Evolutionary conservation across 495 filamentous ascomycete species (phyloP), one percentile per base, ranked within the genome.

Genomic region (Neurospora sp.): DNA sequence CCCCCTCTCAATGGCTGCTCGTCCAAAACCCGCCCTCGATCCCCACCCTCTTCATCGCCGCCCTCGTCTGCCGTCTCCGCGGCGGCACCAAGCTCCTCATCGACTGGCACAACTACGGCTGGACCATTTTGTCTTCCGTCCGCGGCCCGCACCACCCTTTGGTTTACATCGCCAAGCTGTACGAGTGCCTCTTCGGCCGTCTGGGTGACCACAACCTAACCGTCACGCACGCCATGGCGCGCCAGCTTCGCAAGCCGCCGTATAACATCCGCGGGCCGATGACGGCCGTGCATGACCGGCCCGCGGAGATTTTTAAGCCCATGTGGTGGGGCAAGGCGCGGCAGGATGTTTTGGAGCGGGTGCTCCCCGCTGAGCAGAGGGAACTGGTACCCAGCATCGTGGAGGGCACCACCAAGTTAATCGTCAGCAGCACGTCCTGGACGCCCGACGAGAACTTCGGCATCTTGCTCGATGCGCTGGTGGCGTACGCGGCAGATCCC

Each of bases 61-160:
- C 89, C 14, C 70, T 94, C 10, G 83, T 92, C 69, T 94, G 92
- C 78, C 89, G 88, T 77, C 82, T 97, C 70, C 92, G 96, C 48
- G 90, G 96, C 48, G 90, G 93, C 73, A 95, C 92, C 35, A 87
- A 86, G 71, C 88, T 98, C 3, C 86, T 98, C 42, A 93, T 98
- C 72, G 96, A 99, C 82, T 99, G 96, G 96, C 96, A 99, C 84
- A 99, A 99, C 81, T 97, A 97, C 81, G 95, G 96, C 74, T 97
- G 93, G 86, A 94, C 92, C n/a, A 95, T 98, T 72, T 89, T 99
- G 5, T 89, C 92, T 31, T 80, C 81, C 48, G 85, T 75, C 76
- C 92, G 78, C 88, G 93, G 83, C 78, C 90, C 45, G 81, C 86
- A 61, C 72, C 95, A 97, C 79, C 93, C 92, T 0, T 85, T 98